Percentiles rank a stretch among this genome's conserved stretches.
Evolutionary conservation across 768 basidiomycete species (phyloP).

Genomic region (Pisolithus orientalis): DNA sequence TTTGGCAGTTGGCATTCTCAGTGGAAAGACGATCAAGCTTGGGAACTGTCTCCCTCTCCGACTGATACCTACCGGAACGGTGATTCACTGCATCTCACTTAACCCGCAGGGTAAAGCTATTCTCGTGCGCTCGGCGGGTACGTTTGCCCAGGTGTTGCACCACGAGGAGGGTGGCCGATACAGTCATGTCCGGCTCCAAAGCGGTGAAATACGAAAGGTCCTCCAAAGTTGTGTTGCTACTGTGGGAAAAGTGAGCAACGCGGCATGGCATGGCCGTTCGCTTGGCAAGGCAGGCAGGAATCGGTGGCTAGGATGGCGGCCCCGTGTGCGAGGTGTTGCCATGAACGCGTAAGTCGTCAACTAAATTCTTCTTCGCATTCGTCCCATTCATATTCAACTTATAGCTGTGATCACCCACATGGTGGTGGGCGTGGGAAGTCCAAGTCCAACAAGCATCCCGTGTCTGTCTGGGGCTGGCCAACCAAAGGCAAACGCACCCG

Average conservation of each 20-base stretch:
- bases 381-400: neutral
- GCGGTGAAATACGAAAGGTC: constrained; percentile 88
- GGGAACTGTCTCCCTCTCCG: constrained; percentile 92
- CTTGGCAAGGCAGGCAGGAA: constrained; percentile 90
- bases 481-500: constrained; percentile 91
- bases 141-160: constrained; percentile 73
- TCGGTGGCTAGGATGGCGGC: constrained; percentile 82
- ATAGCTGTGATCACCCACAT: constrained; percentile 85
- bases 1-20: constrained; percentile 79
- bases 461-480: constrained; percentile 88
- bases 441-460: constrained; percentile 92
- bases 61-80: constrained; percentile 87
- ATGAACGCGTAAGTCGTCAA: constrained; percentile 79
- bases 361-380: neutral
- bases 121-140: constrained; percentile 87
- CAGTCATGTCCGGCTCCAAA: constrained; percentile 79
- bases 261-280: constrained; percentile 75
- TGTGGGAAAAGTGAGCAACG: constrained; percentile 88
- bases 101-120: constrained; percentile 68
- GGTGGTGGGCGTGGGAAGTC: constrained; percentile 98
- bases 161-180: constrained; percentile 71
- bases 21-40: constrained; percentile 75
- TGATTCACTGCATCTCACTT: constrained; percentile 83
- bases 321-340: constrained; percentile 88
- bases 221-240: constrained; percentile 79